A percentile compares a stretch with the other conserved stretches of the same genome.
These are phyloP conservation scores for Isatis tinctoria DNA, from an alignment of 345 rosid species.

Conservation along the genomic window DNA sequence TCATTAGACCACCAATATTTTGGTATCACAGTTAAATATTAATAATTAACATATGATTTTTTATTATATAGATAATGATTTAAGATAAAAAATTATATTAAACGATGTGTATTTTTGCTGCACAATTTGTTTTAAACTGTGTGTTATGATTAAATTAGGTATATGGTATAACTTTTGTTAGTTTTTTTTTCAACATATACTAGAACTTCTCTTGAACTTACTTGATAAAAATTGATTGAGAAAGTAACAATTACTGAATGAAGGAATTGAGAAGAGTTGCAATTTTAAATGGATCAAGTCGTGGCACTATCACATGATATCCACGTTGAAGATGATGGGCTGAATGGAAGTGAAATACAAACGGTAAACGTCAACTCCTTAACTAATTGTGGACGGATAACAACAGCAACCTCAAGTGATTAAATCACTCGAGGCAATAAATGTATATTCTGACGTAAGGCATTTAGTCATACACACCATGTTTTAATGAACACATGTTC, in stretches of 20 bases:
- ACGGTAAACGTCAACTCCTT: background rate
- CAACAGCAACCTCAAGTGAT: background rate
- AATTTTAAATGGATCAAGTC: background rate
- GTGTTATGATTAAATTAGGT: background rate
- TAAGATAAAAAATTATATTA: background rate
- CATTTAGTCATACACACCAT: background rate
- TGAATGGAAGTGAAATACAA: background rate
- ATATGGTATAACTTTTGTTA: background rate
- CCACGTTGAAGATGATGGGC: background rate
- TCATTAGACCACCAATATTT: no score
- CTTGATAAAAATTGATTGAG: no score
- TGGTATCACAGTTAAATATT: no score
- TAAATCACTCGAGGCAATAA: background rate
- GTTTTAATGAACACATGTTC: no score
- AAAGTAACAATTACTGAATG: no score
- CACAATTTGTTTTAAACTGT: no score
- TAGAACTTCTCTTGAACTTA: background rate
- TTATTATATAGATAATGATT: background rate
- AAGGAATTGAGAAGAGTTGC: background rate
- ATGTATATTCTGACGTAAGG: background rate
- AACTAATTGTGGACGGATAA: background rate
- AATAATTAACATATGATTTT: no score
- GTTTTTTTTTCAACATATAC: background rate
- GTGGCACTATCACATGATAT: background rate
- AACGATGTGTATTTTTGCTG: background rate